Evolutionary conservation across 2,329 filamentous ascomycete genomes (phyloP).

Genomic region (Fusarium buxicola): DNA sequence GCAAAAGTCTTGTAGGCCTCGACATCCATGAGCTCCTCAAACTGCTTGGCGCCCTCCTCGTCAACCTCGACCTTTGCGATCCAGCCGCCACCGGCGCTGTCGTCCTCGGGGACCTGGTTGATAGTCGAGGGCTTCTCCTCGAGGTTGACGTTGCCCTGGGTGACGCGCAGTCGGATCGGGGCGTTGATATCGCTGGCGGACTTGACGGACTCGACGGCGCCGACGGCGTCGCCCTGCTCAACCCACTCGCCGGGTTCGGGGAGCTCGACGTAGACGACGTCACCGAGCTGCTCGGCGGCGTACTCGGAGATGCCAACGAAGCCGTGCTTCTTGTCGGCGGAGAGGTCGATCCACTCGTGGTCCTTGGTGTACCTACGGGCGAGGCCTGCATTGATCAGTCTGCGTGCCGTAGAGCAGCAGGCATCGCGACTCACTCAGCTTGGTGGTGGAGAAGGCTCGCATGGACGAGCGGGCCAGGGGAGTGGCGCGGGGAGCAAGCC

Average conservation of each 20-base stretch:
- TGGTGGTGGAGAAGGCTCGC: constrained; percentile 55
- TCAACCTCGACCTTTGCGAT: constrained; percentile 86
- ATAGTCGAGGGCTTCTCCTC: constrained; percentile 89
- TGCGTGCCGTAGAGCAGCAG: not conserved
- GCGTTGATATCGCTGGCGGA: constrained; percentile 97
- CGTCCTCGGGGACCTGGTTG: constrained; percentile 89
- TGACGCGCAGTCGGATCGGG: constrained; percentile 82
- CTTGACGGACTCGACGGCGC: constrained; percentile 98
- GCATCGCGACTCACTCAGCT: constrained; percentile 49
- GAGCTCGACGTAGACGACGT: constrained; percentile 97
- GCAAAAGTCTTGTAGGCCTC: constrained; percentile 84
- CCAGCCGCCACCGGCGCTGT: constrained; percentile 83
- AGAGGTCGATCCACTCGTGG: constrained; percentile 97
- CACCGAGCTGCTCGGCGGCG: constrained; percentile 90
- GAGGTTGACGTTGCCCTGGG: constrained; percentile 77
- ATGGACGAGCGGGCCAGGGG: constrained; percentile 57
- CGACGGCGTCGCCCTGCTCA: constrained; percentile 82
- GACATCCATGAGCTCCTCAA: constrained; percentile 81
- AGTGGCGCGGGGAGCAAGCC: constrained; percentile 53
- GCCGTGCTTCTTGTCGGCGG: constrained; percentile 83
- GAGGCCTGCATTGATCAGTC: constrained; percentile 57
- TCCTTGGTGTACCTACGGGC: constrained; percentile 93
- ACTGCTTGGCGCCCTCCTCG: constrained; percentile 72
- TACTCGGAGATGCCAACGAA: constrained; percentile 88
- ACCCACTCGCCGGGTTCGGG: constrained; percentile 76